Conservation (phyloP, 2,329 filamentous ascomycete species). For the Whalleya microplaca region DNA sequence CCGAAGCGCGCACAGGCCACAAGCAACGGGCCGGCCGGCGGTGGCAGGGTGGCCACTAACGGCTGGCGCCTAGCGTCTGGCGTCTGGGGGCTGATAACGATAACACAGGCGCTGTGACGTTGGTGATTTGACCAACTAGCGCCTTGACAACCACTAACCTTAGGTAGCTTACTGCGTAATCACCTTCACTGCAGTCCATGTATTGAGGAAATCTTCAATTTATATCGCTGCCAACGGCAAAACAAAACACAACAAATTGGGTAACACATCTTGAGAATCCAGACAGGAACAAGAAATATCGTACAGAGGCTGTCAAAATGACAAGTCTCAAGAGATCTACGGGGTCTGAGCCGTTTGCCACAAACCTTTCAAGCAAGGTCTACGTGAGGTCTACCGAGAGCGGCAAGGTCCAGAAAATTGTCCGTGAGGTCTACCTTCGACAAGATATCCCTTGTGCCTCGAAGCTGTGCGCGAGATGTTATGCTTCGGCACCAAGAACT, state of each 20-base stretch:
- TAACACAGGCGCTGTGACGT: slow-evolving; percentile 16
- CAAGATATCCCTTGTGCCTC: slow-evolving; percentile 98
- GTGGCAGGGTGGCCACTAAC: slow-evolving; percentile 3
- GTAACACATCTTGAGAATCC: not conserved
- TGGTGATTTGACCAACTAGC: slow-evolving; percentile 27
- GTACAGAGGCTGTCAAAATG: slow-evolving; percentile 47
- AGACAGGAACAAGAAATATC: not conserved
- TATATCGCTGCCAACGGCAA: not conserved
- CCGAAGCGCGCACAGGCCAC: not conserved
- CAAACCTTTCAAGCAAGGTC: slow-evolving; percentile 91
- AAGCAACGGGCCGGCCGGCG: not conserved
- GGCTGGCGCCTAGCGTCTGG: slow-evolving; percentile 3
- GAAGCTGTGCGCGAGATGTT: slow-evolving; percentile 78
- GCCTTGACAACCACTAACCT: not conserved
- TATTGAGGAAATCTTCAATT: slow-evolving; percentile 9
- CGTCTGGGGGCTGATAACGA: slow-evolving; percentile 10
- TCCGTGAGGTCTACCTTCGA: slow-evolving; percentile 92
- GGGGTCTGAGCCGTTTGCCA: slow-evolving; percentile 56
- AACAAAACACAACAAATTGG: no score
- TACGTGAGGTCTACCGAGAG: slow-evolving; percentile 93
- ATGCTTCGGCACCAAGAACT: slow-evolving; percentile 74
- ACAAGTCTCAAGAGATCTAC: slow-evolving; percentile 66
- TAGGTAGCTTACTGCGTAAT: slow-evolving; percentile 6
- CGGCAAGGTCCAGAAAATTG: slow-evolving; percentile 98
- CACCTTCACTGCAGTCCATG: slow-evolving; percentile 3